Evolutionary conservation across 129 eudicot genomes (phyloP).

Genomic region (Cynara cardunculus): DNA sequence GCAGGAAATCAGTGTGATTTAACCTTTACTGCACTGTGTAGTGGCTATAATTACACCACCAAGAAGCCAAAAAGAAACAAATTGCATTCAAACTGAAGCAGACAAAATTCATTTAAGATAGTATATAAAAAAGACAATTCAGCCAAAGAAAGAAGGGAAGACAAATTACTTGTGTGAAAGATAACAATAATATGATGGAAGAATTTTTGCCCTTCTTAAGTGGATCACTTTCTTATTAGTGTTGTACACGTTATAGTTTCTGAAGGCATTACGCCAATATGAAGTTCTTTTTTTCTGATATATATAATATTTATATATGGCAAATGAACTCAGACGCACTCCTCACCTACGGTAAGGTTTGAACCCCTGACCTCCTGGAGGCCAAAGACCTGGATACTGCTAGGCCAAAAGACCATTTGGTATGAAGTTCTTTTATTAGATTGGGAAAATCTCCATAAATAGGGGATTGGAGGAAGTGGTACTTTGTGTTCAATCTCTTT

Average conservation of each 20-base stretch:
- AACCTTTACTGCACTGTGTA: background rate
- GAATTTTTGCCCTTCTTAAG: background rate
- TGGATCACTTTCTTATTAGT: slow-evolving; percentile 18
- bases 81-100: background rate
- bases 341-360: background rate
- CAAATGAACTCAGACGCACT: background rate
- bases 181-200: background rate
- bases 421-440: slow-evolving; percentile 7
- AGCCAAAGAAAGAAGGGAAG: slow-evolving; percentile 16
- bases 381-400: background rate
- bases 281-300: background rate
- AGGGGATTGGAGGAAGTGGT: slow-evolving; percentile 3
- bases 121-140: background rate
- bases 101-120: background rate
- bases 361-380: background rate
- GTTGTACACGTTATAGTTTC: slow-evolving; percentile 5
- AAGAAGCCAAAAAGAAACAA: background rate
- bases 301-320: background rate
- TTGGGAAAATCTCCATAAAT: slow-evolving; percentile 3
- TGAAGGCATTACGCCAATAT: background rate
- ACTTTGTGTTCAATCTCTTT: slow-evolving; percentile 1
- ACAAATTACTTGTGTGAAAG: background rate
- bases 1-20: background rate
- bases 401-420: background rate
- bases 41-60: background rate